phyloP scores from a whole-genome alignment of 2,329 filamentous ascomycete genomes.

The Pezicula carpinea region DNA sequence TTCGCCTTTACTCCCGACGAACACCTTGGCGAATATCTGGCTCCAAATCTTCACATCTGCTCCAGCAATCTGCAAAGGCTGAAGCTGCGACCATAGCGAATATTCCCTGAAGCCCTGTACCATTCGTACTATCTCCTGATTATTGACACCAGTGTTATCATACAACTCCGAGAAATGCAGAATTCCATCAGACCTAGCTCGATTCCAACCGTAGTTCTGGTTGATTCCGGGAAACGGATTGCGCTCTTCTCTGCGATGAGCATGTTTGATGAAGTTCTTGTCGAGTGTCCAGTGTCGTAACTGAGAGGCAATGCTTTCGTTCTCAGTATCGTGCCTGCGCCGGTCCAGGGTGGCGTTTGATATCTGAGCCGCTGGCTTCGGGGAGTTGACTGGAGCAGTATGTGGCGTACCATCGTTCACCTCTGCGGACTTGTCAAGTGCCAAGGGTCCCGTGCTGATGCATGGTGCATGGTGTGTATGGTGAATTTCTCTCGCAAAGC shows the following conservation, averaged over 20 bases:
- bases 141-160: not conserved
- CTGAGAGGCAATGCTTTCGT: too few relatives aligned
- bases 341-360: too few relatives aligned
- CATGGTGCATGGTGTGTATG: too few relatives aligned
- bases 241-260: constrained; percentile 2
- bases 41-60: constrained; percentile 3
- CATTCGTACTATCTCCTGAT: constrained; percentile 5
- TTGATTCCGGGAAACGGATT: constrained; percentile 6
- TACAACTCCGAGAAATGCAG: not conserved
- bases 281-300: not conserved
- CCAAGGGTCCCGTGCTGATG: too few relatives aligned
- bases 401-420: too few relatives aligned
- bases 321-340: too few relatives aligned
- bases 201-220: constrained; percentile 11
- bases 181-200: not conserved
- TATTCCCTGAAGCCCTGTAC: constrained; percentile 5
- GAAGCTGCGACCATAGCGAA: constrained; percentile 9
- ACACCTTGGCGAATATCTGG: constrained; percentile 12
- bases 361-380: too few relatives aligned
- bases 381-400: too few relatives aligned
- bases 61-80: constrained; percentile 9
- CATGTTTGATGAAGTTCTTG: not conserved
- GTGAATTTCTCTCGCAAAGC: too few relatives aligned
- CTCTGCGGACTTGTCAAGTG: too few relatives aligned
- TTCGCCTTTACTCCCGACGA: constrained; percentile 7